These are phyloP conservation scores for Cordyceps militaris DNA, from an alignment of 2,329 filamentous ascomycete species.

Conservation along the genomic window DNA sequence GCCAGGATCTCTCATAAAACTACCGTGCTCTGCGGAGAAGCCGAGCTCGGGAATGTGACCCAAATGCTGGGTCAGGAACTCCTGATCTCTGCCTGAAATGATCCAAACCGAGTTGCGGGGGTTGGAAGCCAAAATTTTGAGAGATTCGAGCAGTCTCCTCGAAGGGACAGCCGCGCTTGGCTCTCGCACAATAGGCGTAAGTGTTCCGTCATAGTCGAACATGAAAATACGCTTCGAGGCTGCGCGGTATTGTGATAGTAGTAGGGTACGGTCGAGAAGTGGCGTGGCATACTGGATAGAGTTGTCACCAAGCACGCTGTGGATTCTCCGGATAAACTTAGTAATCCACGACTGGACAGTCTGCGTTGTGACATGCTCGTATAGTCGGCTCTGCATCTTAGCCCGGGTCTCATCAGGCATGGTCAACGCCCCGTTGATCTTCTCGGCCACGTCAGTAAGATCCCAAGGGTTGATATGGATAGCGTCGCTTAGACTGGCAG, in stretches of 20 bases:
- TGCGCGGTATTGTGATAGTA: constrained; percentile 67
- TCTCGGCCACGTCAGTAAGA: constrained; percentile 70
- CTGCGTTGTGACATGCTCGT: constrained; percentile 76
- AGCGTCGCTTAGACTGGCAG: constrained; percentile 74
- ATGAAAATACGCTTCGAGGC: constrained; percentile 83
- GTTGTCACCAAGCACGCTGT: constrained; percentile 72
- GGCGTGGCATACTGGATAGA: constrained; percentile 73
- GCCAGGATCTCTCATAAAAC: constrained; percentile 80
- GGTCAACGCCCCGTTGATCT: constrained; percentile 73
- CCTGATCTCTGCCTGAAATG: constrained; percentile 89
- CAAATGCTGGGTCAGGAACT: constrained; percentile 83
- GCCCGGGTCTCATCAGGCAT: constrained; percentile 63
- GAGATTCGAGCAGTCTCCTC: constrained; percentile 68
- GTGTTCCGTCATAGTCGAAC: constrained; percentile 97
- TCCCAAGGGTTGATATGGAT: constrained; percentile 98
- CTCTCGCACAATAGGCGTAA: constrained; percentile 91
- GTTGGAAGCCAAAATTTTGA: constrained; percentile 74
- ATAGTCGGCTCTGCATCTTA: constrained; percentile 66
- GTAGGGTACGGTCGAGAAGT: constrained; percentile 64
- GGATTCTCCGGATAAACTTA: constrained; percentile 69
- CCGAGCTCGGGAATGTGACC: constrained; percentile 85
- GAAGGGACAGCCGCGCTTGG: constrained; percentile 85
- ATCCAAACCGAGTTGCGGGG: constrained; percentile 92
- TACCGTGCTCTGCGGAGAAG: constrained; percentile 95
- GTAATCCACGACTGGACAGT: constrained; percentile 83